These are phyloP conservation scores for Arthroderma sp. DNA, from an alignment of 2,329 filamentous ascomycete species.

Conservation along the genomic window DNA sequence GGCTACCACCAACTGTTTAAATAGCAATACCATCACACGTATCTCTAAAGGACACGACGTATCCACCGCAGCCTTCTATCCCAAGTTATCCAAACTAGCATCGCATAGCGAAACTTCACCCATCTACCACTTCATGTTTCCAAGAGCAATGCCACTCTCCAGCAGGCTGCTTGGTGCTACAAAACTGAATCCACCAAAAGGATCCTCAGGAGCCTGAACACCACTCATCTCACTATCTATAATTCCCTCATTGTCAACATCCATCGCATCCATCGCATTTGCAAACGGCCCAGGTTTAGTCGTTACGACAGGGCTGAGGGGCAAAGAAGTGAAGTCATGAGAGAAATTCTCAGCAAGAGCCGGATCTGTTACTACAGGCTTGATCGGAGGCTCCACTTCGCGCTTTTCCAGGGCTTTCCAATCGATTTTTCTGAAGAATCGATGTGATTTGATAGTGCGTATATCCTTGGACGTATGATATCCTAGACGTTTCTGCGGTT, in stretches of 20 bases:
- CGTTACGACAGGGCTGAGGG: conserved; percentile 59
- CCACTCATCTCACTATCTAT: not conserved
- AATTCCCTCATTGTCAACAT: not conserved
- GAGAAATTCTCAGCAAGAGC: conserved; percentile 95
- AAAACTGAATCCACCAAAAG: conserved; percentile 39
- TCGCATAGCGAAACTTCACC: not conserved
- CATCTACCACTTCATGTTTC: conserved; percentile 1
- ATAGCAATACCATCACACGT: not conserved
- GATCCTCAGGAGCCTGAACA: conserved; percentile 22
- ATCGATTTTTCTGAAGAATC: conserved; percentile 95
- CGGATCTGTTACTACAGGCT: conserved; percentile 87
- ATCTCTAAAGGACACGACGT: not conserved
- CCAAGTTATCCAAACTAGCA: not conserved
- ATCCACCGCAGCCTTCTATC: not conserved
- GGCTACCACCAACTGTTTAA: not conserved
- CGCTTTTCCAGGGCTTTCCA: conserved; percentile 77
- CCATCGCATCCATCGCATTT: conserved; percentile 15
- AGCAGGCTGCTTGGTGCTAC: conserved; percentile 38
- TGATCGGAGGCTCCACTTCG: conserved; percentile 77
- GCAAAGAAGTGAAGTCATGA: conserved; percentile 76
- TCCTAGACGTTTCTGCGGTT: conserved; percentile 80
- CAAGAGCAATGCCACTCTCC: conserved; percentile 19
- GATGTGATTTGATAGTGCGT: conserved; percentile 71
- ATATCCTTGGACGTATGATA: conserved; percentile 82
- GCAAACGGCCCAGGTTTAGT: conserved; percentile 21